These are phyloP conservation scores for Trametes cingulata DNA, from an alignment of 768 basidiomycete species.

Conservation along the genomic window DNA sequence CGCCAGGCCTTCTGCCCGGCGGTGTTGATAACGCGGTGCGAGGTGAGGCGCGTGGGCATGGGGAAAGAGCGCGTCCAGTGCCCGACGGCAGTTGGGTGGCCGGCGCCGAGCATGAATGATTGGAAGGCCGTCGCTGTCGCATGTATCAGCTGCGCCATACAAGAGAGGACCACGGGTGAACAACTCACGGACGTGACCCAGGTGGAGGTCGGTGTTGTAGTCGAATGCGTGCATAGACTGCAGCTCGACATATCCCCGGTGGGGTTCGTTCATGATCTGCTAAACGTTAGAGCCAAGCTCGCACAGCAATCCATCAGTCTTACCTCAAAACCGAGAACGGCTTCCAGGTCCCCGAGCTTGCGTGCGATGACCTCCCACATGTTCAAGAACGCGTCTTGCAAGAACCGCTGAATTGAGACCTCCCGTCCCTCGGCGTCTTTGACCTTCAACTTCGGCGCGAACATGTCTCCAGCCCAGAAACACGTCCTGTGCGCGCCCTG, in stretches of 20 bases:
- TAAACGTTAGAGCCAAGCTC: not conserved
- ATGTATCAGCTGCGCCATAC: not conserved
- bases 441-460: constrained; percentile 72
- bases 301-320: not conserved
- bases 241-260: constrained; percentile 87
- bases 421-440: constrained; percentile 47
- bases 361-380: constrained; percentile 72
- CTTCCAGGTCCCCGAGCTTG: constrained; percentile 70
- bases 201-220: constrained; percentile 93
- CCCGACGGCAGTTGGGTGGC: constrained; percentile 77
- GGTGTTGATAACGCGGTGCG: constrained; percentile 59
- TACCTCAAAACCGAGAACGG: constrained; percentile 90
- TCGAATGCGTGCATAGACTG: constrained; percentile 83
- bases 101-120: constrained; percentile 91
- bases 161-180: too few species aligned
- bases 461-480: constrained; percentile 91
- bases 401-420: constrained; percentile 74
- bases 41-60: constrained; percentile 72
- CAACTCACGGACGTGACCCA: constrained; percentile 71
- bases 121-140: constrained; percentile 79
- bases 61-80: constrained; percentile 88
- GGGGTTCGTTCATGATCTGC: constrained; percentile 93
- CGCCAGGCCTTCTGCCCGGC: constrained; percentile 66
- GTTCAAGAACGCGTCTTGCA: constrained; percentile 80
- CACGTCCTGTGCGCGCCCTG: constrained; percentile 84